Evolutionary conservation across 2,329 filamentous ascomycete genomes (phyloP).

Genomic region (Colletotrichum kahawae): DNA sequence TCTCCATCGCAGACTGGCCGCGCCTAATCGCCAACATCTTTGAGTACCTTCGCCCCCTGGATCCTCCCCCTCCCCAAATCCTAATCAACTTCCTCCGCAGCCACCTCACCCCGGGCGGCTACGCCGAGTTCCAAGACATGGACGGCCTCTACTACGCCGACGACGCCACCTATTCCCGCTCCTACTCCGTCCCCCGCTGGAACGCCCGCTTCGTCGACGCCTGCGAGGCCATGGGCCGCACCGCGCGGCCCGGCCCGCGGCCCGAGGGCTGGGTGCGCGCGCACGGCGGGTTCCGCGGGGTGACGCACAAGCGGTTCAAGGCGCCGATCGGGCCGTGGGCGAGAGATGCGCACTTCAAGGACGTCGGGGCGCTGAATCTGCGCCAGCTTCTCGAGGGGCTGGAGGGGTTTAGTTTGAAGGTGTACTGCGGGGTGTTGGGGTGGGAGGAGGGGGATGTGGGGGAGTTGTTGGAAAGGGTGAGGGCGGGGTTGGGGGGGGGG

Average conservation of each 20-base stretch:
- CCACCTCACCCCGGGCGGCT: conserved; percentile 40
- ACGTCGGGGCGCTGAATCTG: conserved; percentile 30
- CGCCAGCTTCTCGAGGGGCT: conserved; percentile 22
- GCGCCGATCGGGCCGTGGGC: conserved; percentile 41
- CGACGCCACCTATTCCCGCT: conserved; percentile 24
- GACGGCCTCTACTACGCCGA: conserved; percentile 24
- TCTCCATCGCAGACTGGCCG: conserved; percentile 1
- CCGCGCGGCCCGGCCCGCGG: conserved; percentile 33
- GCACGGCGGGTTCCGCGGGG: conserved; percentile 38
- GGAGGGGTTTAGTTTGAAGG: conserved; percentile 26
- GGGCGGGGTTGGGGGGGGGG: neutral
- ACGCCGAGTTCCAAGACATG: conserved; percentile 28
- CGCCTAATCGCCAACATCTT: neutral
- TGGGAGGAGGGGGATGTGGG: conserved; percentile 21
- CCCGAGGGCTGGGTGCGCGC: conserved; percentile 34
- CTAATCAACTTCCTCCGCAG: conserved; percentile 17
- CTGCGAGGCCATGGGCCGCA: conserved; percentile 26
- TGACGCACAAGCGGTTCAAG: conserved; percentile 34
- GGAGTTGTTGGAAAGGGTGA: neutral
- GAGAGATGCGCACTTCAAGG: conserved; percentile 31
- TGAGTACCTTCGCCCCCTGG: neutral
- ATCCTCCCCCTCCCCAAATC: neutral
- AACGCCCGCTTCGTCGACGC: conserved; percentile 21
- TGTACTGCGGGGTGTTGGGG: conserved; percentile 32
- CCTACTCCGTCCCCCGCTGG: conserved; percentile 11